Evolutionary conservation across 352 stramenopile genomes (phyloP).

Genomic region (Labyrinthula sp.): DNA sequence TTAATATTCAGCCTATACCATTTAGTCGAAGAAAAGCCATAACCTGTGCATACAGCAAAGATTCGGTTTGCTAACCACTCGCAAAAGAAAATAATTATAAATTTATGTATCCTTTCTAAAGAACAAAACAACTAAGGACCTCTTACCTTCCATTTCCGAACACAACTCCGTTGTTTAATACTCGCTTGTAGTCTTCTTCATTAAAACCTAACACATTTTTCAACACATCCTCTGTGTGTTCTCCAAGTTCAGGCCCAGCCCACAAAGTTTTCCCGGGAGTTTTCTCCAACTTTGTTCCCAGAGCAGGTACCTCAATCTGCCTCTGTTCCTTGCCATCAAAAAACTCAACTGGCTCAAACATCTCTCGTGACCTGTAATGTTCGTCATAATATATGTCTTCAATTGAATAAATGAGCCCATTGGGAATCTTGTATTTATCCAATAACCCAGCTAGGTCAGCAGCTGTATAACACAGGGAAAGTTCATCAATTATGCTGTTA

Average conservation of each 20-base stretch:
- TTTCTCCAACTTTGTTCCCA: slow-evolving; percentile 7
- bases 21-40: no score
- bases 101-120: no score
- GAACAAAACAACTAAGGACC: no score
- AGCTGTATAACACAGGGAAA: neutral
- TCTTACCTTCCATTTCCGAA: no score
- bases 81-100: no score
- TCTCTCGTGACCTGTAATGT: slow-evolving; percentile 22
- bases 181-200: no score
- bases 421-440: slow-evolving; percentile 20
- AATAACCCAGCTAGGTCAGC: slow-evolving; percentile 10
- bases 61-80: no score
- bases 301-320: slow-evolving; percentile 15
- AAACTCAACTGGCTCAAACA: slow-evolving; percentile 29
- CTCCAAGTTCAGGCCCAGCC: slow-evolving; percentile 17
- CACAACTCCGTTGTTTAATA: no score
- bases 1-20: no score
- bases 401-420: slow-evolving; percentile 29
- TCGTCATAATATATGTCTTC: slow-evolving; percentile 24
- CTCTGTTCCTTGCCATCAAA: neutral
- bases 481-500: slow-evolving; percentile 21
- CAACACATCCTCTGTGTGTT: slow-evolving; percentile 28
- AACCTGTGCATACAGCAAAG: no score
- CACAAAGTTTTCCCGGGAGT: slow-evolving; percentile 16
- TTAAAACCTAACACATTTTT: neutral